phyloP scores from a whole-genome alignment of 352 stramenopile species.

The Phytopythium chamaehyphon region DNA sequence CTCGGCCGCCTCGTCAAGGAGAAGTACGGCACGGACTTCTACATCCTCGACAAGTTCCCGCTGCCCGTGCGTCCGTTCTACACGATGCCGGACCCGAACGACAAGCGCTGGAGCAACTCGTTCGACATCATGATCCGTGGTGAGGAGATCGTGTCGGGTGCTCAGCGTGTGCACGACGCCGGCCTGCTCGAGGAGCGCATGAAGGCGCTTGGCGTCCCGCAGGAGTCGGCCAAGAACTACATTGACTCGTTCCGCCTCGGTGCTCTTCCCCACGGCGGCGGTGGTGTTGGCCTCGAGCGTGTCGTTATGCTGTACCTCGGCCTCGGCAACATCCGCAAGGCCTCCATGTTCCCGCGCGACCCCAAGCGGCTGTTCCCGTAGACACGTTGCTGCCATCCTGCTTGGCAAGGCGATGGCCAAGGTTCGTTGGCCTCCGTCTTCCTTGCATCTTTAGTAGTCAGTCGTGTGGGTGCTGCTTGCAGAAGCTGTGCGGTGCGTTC shows the following conservation, averaged over 20 bases:
- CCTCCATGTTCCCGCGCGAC: constrained; percentile 98
- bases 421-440: background rate
- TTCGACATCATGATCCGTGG: constrained; percentile 99
- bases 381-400: constrained; percentile 2
- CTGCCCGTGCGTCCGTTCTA: constrained; percentile 99
- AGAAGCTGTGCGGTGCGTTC: background rate
- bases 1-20: constrained; percentile 93
- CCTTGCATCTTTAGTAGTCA: background rate
- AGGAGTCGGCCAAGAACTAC: constrained; percentile 93
- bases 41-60: constrained; percentile 99
- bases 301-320: constrained; percentile 99
- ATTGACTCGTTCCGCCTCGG: constrained; percentile 98
- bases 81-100: constrained; percentile 98
- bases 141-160: constrained; percentile 99
- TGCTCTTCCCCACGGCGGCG: constrained; percentile 96
- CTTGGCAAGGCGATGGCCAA: background rate
- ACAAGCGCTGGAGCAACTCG: constrained; percentile 95
- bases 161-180: constrained; percentile 98
- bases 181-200: constrained; percentile 92
- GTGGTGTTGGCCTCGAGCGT: constrained; percentile 98
- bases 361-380: constrained; percentile 82
- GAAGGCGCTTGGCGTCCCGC: constrained; percentile 77
- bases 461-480: constrained; percentile 1
- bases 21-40: constrained; percentile 99
- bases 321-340: constrained; percentile 98